Evolutionary conservation across 305 asterid genomes (phyloP).

Genomic region (Coffea humblotiana): DNA sequence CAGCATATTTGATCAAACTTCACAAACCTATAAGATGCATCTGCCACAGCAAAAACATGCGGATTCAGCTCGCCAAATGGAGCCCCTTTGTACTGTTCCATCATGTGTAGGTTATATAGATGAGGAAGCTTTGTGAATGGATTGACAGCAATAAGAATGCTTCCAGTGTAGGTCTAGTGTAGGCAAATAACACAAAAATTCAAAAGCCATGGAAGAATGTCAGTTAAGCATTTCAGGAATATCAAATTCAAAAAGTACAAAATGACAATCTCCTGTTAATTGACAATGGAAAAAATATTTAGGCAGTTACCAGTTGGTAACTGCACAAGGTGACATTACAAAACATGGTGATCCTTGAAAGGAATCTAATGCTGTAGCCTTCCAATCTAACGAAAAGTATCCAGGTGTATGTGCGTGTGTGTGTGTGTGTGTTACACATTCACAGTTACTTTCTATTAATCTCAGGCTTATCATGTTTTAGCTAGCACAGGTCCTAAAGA

Average conservation of each 20-base stretch:
- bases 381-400: not conserved
- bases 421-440: not conserved
- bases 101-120: slow-evolving; percentile 90
- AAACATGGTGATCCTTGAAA: not conserved
- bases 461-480: not conserved
- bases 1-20: slow-evolving; percentile 26
- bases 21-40: slow-evolving; percentile 90
- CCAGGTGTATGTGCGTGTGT: not conserved
- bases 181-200: slow-evolving; percentile 32
- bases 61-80: slow-evolving; percentile 98
- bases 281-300: not conserved
- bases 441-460: not conserved
- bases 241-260: not conserved
- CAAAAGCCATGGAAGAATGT: slow-evolving; percentile 10
- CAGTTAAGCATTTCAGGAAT: slow-evolving; percentile 7
- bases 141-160: slow-evolving; percentile 94
- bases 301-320: not conserved
- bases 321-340: not conserved
- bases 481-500: not conserved
- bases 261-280: not conserved
- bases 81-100: slow-evolving; percentile 98
- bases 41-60: slow-evolving; percentile 99
- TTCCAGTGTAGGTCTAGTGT: slow-evolving; percentile 91
- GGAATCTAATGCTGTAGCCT: not conserved
- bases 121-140: slow-evolving; percentile 99